These are phyloP conservation scores for Xylariaceae sp. DNA, from an alignment of 2,329 filamentous ascomycete species.

Conservation along the genomic window DNA sequence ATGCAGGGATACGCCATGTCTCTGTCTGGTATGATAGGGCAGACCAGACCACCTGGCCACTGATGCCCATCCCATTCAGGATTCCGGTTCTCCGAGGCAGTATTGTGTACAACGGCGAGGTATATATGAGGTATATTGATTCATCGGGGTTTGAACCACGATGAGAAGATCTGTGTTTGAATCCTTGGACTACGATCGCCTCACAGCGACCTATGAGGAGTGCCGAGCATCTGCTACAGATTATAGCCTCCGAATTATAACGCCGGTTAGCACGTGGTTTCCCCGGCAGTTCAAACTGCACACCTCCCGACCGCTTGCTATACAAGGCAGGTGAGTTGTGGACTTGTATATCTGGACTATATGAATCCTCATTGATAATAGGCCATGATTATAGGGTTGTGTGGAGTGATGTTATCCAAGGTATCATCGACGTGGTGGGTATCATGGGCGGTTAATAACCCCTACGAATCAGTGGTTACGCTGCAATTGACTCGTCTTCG, in stretches of 20 bases:
- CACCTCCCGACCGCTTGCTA: constrained; percentile 5
- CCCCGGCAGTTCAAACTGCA: constrained; percentile 7
- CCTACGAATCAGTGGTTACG: constrained; percentile 9
- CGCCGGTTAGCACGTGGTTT: constrained; percentile 11
- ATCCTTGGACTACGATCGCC: constrained; percentile 9
- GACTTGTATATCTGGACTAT: constrained; percentile 2
- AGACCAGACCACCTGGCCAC: constrained; percentile 16
- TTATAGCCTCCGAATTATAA: constrained; percentile 6
- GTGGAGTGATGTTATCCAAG: constrained; percentile 12
- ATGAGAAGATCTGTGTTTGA: constrained; percentile 15
- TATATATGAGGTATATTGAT: constrained; percentile 6
- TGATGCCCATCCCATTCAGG: constrained; percentile 6
- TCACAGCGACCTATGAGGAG: constrained; percentile 7
- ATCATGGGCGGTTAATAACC: constrained; percentile 15
- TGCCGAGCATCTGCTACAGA: constrained; percentile 6
- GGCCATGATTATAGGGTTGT: not conserved
- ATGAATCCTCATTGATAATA: constrained; percentile 8
- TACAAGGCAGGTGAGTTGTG: constrained; percentile 11
- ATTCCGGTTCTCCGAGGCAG: constrained; percentile 9
- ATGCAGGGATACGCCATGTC: constrained; percentile 13
- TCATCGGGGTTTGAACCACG: constrained; percentile 10
- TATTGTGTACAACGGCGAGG: not conserved
- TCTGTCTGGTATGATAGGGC: constrained; percentile 13
- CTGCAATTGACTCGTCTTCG: constrained; percentile 7
- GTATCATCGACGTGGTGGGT: constrained; percentile 12